Evolutionary conservation across 352 stramenopile genomes (phyloP).

Genomic region (Phytophthora crassamura): DNA sequence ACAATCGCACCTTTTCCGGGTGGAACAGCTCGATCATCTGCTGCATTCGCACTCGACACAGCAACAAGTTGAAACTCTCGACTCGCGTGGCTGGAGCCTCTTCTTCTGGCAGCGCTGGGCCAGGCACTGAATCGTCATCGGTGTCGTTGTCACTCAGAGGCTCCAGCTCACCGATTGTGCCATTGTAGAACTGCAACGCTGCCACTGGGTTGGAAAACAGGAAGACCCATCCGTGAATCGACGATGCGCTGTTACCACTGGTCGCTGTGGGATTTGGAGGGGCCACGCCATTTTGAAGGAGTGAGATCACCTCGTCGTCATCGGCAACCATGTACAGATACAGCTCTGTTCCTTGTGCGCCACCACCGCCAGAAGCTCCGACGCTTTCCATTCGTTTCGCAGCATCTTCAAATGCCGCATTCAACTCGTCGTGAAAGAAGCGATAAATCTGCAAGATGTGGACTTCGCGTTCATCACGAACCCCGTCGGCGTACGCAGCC

Average conservation of each 20-base stretch:
- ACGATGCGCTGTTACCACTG: neutral
- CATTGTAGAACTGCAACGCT: conserved; percentile 43
- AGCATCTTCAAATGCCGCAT: conserved; percentile 33
- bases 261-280: neutral
- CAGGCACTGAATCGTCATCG: conserved; percentile 6
- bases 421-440: conserved; percentile 49
- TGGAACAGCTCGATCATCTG: conserved; percentile 46
- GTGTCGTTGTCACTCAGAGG: conserved; percentile 24
- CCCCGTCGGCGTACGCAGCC: neutral
- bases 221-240: conserved; percentile 37
- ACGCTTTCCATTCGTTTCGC: conserved; percentile 6
- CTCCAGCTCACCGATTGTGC: conserved; percentile 34
- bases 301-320: conserved; percentile 39
- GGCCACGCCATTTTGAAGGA: conserved; percentile 48
- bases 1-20: conserved; percentile 22
- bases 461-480: conserved; percentile 12
- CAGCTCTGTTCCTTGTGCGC: conserved; percentile 36
- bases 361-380: neutral
- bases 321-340: conserved; percentile 52
- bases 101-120: conserved; percentile 5
- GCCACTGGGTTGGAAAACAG: conserved; percentile 48
- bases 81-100: conserved; percentile 17
- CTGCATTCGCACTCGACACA: conserved; percentile 51
- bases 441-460: conserved; percentile 57
- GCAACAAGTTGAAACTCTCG: conserved; percentile 44